Percentiles rank a stretch among this genome's conserved stretches.
Conservation (phyloP, 495 filamentous ascomycete genomes). For the Zalerion maritima region DNA sequence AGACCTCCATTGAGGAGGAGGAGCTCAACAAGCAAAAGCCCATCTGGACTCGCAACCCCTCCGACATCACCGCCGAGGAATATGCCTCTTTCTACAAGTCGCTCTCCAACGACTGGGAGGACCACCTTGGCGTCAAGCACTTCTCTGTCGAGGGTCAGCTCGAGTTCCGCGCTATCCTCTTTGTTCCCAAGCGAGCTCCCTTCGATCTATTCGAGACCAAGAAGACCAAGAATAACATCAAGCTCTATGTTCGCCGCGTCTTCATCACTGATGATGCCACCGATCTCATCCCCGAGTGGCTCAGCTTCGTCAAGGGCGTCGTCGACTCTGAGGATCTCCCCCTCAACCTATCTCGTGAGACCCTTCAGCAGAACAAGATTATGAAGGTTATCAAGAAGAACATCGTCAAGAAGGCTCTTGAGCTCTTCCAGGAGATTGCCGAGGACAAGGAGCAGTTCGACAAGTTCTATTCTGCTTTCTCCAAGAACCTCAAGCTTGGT, state of each 20-base stretch:
- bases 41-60: constrained; percentile 97
- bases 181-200: constrained; percentile 97
- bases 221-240: constrained; percentile 99
- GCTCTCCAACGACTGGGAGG: constrained; percentile 98
- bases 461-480: constrained; percentile 99
- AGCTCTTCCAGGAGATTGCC: constrained; percentile 96
- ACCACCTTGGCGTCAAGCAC: constrained; percentile 98
- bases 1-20: constrained; percentile 95
- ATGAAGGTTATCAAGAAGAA: constrained; percentile 99
- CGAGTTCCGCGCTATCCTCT: constrained; percentile 98
- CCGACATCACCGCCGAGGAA: constrained; percentile 92
- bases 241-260: constrained; percentile 98
- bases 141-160: constrained; percentile 99
- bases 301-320: constrained; percentile 98
- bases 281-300: constrained; percentile 98
- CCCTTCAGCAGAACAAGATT: constrained; percentile 99
- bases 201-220: constrained; percentile 99
- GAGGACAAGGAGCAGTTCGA: constrained; percentile 99
- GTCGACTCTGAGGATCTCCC: constrained; percentile 99
- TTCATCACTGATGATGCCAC: constrained; percentile 99
- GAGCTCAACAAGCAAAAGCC: constrained; percentile 99
- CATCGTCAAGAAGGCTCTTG: constrained; percentile 99
- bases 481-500: constrained; percentile 99
- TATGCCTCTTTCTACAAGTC: constrained; percentile 99
- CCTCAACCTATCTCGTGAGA: constrained; percentile 98